Conservation (phyloP, 495 filamentous ascomycete species). For the Cryomyces antarcticus region DNA sequence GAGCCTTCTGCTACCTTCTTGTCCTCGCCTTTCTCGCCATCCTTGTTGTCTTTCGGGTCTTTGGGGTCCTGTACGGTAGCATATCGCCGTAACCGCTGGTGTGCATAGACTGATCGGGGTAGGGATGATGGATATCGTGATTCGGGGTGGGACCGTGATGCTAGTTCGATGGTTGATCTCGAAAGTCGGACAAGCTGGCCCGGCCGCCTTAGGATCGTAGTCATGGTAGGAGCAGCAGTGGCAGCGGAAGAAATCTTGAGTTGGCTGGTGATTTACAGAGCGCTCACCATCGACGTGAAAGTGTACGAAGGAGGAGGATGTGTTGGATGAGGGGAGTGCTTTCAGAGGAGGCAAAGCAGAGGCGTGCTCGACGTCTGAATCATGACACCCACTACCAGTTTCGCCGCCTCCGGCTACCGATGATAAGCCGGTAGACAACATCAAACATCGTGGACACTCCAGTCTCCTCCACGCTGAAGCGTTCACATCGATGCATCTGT, state of each 20-base stretch:
- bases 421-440: no score
- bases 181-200: constrained; percentile 42
- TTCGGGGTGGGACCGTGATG: constrained; percentile 16
- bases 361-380: no score
- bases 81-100: constrained; percentile 32
- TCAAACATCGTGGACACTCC: no score
- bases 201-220: constrained; percentile 43
- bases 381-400: no score
- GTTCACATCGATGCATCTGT: no score
- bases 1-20: constrained; percentile 14
- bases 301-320: no score
- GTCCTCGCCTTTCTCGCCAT: constrained; percentile 6
- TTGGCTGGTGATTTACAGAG: background rate
- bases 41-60: constrained; percentile 21
- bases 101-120: constrained; percentile 15
- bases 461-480: no score
- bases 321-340: no score
- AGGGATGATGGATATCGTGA: constrained; percentile 23
- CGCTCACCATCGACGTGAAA: no score
- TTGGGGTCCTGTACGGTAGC: constrained; percentile 30
- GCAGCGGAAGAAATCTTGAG: background rate
- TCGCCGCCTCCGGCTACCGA: no score
- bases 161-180: constrained; percentile 27
- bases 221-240: constrained; percentile 23
- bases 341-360: no score